These are phyloP conservation scores for Hydrangea macrophylla DNA, from an alignment of 148 eudicot genomes.

Conservation along the genomic window DNA sequence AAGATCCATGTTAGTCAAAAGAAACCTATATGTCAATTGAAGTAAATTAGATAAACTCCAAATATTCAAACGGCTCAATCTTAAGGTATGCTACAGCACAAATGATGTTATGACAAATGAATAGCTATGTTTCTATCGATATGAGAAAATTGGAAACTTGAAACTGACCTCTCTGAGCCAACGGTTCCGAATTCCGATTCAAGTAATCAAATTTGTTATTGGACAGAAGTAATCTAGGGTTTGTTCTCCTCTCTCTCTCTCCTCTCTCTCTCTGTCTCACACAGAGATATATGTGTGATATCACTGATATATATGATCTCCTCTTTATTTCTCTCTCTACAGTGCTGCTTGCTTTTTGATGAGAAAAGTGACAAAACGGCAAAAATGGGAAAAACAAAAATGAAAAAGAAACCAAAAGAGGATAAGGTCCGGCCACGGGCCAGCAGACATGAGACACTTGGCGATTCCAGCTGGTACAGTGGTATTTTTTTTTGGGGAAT, in stretches of 20 bases:
- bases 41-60: not conserved
- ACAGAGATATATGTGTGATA: too few relatives aligned
- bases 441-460: constrained; percentile 18
- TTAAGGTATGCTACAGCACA: not conserved
- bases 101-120: not conserved
- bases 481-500: too few relatives aligned
- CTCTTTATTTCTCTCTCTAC: constrained; percentile 10
- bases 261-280: not conserved
- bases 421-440: constrained; percentile 29
- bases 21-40: constrained; percentile 10
- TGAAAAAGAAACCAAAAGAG: not conserved
- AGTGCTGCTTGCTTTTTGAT: constrained; percentile 10
- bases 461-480: constrained; percentile 23
- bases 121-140: not conserved
- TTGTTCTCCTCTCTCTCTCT: constrained; percentile 1
- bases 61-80: not conserved
- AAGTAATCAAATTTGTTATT: constrained; percentile 2
- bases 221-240: constrained; percentile 22
- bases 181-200: too few relatives aligned
- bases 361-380: not conserved
- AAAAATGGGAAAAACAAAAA: not conserved
- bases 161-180: too few relatives aligned
- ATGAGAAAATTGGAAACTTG: constrained; percentile 6
- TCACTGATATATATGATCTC: too few relatives aligned
- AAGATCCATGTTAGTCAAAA: constrained; percentile 11